phyloP scores from a whole-genome alignment of 768 basidiomycete species.

The Hemileccinum impolitum region DNA sequence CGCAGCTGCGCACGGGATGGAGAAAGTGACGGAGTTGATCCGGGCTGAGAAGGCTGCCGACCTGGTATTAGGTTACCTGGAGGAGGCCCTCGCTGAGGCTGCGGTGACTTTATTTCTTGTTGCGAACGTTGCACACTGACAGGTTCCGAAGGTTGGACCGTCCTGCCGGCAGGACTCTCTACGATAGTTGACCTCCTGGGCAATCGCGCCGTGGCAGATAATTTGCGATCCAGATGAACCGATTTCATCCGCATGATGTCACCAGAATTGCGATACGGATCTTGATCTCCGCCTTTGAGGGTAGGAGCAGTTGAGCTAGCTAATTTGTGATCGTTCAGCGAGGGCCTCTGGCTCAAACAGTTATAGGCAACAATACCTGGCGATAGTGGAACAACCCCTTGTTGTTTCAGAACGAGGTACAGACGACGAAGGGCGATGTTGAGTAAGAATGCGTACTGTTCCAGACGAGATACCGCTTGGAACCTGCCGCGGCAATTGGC shows the following conservation, averaged over 20 bases:
- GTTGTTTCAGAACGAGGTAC: constrained; percentile 82
- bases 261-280: constrained; percentile 80
- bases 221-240: constrained; percentile 90
- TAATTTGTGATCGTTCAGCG: constrained; percentile 12
- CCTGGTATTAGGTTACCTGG: constrained; percentile 35
- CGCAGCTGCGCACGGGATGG: constrained; percentile 38
- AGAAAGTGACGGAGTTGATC: constrained; percentile 30
- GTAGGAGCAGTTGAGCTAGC: constrained; percentile 33
- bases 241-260: constrained; percentile 96
- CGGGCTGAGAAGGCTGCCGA: constrained; percentile 34
- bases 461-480: constrained; percentile 87
- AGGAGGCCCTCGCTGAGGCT: constrained; percentile 38
- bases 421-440: constrained; percentile 93
- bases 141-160: constrained; percentile 70
- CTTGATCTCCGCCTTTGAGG: constrained; percentile 44
- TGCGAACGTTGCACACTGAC: constrained; percentile 45
- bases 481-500: constrained; percentile 70
- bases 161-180: constrained; percentile 88
- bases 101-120: constrained; percentile 38
- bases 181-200: constrained; percentile 95
- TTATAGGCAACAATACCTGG: constrained; percentile 54
- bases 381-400: constrained; percentile 83
- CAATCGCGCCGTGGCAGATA: constrained; percentile 87
- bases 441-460: constrained; percentile 96
- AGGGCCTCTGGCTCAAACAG: constrained; percentile 4